Percentiles rank a stretch among this genome's conserved stretches.
Conservation (phyloP, 345 rosid genomes). For the Brassica nigra region DNA sequence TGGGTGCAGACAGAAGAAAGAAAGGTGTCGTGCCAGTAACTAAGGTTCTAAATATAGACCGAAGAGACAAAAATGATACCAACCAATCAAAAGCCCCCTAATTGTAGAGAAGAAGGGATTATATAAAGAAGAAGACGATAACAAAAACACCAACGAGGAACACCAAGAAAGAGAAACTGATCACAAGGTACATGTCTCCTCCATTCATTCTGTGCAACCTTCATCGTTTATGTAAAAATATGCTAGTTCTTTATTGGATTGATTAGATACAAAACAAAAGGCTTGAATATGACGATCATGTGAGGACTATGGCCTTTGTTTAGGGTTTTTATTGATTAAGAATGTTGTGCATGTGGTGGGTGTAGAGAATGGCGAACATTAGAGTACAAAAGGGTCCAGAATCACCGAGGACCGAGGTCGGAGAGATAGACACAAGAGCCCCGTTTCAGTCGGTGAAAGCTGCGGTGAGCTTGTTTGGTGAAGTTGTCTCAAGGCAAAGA, state of each 20-base stretch:
- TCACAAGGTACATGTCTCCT: conserved; percentile 20
- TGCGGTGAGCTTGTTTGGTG: conserved; percentile 84
- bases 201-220: conserved; percentile 6
- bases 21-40: conserved; percentile 42
- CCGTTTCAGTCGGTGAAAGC: conserved; percentile 95
- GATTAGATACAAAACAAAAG: not conserved
- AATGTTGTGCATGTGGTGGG: conserved; percentile 8
- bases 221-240: not conserved
- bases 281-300: not conserved
- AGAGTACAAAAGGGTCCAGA: conserved; percentile 40
- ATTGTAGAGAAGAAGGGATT: conserved; percentile 23
- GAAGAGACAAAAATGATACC: conserved; percentile 26
- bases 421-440: conserved; percentile 94
- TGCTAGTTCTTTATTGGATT: not conserved
- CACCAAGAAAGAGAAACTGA: conserved; percentile 22
- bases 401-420: conserved; percentile 74
- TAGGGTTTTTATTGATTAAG: not conserved
- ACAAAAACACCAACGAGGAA: conserved; percentile 9
- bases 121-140: conserved; percentile 26
- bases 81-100: conserved; percentile 36
- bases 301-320: not conserved
- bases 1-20: conserved; percentile 38
- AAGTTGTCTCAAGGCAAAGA: conserved; percentile 54
- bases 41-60: conserved; percentile 40
- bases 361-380: conserved; percentile 53